Percentiles rank a stretch among this genome's conserved stretches.
These are phyloP conservation scores for Podospora bellae-mahoneyi DNA, from an alignment of 495 filamentous ascomycete species.

Conservation along the genomic window DNA sequence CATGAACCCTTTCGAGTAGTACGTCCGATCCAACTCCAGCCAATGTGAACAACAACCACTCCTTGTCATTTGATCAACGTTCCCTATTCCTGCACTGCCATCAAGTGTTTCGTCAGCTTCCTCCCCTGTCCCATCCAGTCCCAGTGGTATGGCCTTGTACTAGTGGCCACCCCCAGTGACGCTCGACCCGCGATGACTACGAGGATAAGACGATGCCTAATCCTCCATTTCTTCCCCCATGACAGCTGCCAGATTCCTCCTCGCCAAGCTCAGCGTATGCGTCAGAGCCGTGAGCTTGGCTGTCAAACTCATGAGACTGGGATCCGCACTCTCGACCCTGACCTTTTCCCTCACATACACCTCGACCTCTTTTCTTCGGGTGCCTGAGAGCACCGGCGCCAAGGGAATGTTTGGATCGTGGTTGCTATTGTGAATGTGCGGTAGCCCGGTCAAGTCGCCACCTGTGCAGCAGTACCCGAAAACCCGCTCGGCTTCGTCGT, in stretches of 20 bases:
- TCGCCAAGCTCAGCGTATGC: conserved; percentile 63
- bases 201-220: conserved; percentile 4
- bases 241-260: conserved; percentile 71
- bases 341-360: conserved; percentile 89
- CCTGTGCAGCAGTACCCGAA: conserved; percentile 48
- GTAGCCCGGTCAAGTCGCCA: neutral
- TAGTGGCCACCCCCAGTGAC: neutral
- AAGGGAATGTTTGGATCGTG: conserved; percentile 10
- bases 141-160: neutral
- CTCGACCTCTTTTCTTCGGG: conserved; percentile 40
- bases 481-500: conserved; percentile 76
- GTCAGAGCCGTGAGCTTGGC: conserved; percentile 83
- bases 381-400: conserved; percentile 14
- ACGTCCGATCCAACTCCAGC: conserved; percentile 28
- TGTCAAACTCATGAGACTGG: conserved; percentile 78
- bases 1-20: conserved; percentile 26
- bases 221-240: conserved; percentile 61
- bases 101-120: neutral
- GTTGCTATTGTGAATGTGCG: neutral
- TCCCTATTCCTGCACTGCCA: neutral
- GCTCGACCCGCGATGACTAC: neutral
- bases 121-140: conserved; percentile 4
- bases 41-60: conserved; percentile 21
- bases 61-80: neutral
- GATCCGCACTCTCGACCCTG: conserved; percentile 86